These are phyloP conservation scores for Pisolithus sp. DNA, from an alignment of 768 basidiomycete genomes.

Conservation along the genomic window DNA sequence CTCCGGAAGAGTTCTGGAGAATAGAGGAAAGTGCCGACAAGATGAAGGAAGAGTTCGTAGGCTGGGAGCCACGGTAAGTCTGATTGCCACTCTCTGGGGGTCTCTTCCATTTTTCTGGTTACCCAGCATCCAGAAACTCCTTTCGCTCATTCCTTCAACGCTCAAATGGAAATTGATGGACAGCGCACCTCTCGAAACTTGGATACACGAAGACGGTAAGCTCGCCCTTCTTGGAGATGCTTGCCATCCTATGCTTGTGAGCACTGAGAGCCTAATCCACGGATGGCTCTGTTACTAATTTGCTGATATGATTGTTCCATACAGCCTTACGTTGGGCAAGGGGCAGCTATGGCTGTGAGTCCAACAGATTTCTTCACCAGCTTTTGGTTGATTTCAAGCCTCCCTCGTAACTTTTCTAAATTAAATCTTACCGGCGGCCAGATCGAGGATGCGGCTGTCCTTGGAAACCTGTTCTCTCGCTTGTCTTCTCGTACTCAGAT, in stretches of 20 bases:
- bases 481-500: slow-evolving; percentile 40
- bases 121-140: slow-evolving; percentile 38
- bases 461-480: slow-evolving; percentile 45
- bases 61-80: slow-evolving; percentile 43
- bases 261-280: background rate
- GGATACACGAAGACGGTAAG: slow-evolving; percentile 40
- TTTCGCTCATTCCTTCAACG: slow-evolving; percentile 38
- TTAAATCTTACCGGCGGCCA: slow-evolving; percentile 1
- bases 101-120: no score
- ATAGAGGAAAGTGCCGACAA: slow-evolving; percentile 36
- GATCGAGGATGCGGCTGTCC: slow-evolving; percentile 32
- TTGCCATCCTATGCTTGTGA: slow-evolving; percentile 49
- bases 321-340: slow-evolving; percentile 49
- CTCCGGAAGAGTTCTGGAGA: slow-evolving; percentile 38
- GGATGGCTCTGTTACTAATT: background rate
- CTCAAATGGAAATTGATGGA: slow-evolving; percentile 45
- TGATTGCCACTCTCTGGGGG: background rate
- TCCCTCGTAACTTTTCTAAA: background rate
- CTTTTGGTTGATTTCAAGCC: background rate
- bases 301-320: background rate
- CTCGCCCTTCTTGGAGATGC: slow-evolving; percentile 48
- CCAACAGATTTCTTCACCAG: background rate
- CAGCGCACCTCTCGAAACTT: slow-evolving; percentile 39
- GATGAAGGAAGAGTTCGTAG: slow-evolving; percentile 42
- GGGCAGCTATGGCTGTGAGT: slow-evolving; percentile 47